phyloP scores from a whole-genome alignment of 768 basidiomycete species.

The Pleurotus pulmonarius region DNA sequence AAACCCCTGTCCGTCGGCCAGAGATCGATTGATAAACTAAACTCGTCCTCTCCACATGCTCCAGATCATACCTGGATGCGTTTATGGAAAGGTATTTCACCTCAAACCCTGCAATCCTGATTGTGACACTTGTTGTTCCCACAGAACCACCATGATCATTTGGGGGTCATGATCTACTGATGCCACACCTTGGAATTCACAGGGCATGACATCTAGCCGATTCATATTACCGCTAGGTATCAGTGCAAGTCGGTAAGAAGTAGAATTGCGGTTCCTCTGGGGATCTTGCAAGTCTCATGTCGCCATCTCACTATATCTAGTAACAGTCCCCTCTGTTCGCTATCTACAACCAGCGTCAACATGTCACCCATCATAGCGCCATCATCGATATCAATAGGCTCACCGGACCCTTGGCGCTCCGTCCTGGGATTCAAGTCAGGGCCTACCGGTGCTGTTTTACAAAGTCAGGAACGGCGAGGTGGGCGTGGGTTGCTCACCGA shows the following conservation, averaged over 20 bases:
- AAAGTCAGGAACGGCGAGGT: neutral
- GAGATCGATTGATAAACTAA: slow-evolving; percentile 7
- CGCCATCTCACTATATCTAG: no score
- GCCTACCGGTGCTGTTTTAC: neutral
- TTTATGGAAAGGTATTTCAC: neutral
- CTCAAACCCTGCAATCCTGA: neutral
- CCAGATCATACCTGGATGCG: neutral
- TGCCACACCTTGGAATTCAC: neutral
- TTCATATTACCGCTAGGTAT: slow-evolving; percentile 1
- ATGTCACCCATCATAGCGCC: neutral
- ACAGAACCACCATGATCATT: neutral
- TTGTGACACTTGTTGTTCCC: neutral
- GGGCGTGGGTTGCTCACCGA: neutral
- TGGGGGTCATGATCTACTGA: neutral
- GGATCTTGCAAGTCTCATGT: no score
- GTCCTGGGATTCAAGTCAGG: neutral
- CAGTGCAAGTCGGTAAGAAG: no score
- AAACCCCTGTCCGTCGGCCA: neutral
- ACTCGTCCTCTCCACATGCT: neutral
- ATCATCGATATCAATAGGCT: neutral
- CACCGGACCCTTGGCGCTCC: slow-evolving; percentile 6
- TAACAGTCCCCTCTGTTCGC: no score
- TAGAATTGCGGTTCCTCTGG: no score
- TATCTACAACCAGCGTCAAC: neutral
- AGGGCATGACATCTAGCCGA: neutral